A percentile compares a stretch with the other conserved stretches of the same genome.
Conservation (phyloP, 306 rosid species). For the Mucuna pruriens region DNA sequence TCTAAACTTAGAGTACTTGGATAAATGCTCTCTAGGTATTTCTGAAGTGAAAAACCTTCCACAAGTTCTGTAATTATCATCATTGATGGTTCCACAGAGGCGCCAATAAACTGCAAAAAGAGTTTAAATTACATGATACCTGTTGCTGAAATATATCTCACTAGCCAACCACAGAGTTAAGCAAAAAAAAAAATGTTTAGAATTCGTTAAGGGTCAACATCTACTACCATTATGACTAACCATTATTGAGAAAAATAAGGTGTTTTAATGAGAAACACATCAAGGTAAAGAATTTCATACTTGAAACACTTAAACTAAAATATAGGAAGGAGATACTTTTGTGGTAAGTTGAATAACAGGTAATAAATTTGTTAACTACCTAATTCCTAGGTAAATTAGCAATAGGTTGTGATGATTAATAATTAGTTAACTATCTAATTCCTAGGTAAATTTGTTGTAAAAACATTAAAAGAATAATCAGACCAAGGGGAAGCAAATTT, state of each 20-base stretch:
- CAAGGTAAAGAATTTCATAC: too few relatives aligned
- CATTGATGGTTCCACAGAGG: conserved; percentile 21
- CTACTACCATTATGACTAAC: not conserved
- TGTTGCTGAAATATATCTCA: not conserved
- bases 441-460: not conserved
- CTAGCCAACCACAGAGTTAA: not conserved
- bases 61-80: conserved; percentile 15
- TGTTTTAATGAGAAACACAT: too few relatives aligned
- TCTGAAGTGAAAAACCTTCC: conserved; percentile 24
- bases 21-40: not conserved
- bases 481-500: not conserved
- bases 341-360: too few relatives aligned
- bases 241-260: too few relatives aligned
- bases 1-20: conserved; percentile 1
- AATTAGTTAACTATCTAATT: not conserved
- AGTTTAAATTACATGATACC: not conserved
- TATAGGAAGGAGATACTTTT: too few relatives aligned
- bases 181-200: not conserved
- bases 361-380: too few relatives aligned
- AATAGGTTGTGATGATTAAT: not conserved
- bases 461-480: not conserved
- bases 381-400: not conserved
- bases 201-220: not conserved
- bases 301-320: too few relatives aligned
- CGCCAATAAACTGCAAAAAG: conserved; percentile 29